A percentile compares a stretch with the other conserved stretches of the same genome.
Evolutionary conservation across 139 green algal species (phyloP).

Genomic region (Picocystis salinarum): DNA sequence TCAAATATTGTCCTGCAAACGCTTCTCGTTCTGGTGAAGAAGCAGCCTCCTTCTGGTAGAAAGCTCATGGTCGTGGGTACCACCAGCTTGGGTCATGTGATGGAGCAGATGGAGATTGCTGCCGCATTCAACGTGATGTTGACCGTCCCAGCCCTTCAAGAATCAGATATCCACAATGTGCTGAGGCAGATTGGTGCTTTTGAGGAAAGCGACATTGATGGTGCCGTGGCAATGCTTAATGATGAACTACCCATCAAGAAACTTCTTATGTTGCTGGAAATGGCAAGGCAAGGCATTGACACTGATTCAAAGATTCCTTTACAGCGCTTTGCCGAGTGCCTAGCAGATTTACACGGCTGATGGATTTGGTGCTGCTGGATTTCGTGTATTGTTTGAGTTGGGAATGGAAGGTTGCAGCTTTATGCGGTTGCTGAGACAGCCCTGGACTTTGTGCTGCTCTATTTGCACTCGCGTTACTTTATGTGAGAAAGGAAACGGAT

Average conservation of each 20-base stretch:
- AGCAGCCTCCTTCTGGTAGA: conserved; percentile 56
- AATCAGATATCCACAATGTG: conserved; percentile 48
- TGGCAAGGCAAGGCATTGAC: conserved; percentile 34
- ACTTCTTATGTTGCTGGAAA: conserved; percentile 86
- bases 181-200: conserved; percentile 45
- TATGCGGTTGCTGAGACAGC: no score
- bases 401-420: background rate
- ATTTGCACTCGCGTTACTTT: no score
- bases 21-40: conserved; percentile 87
- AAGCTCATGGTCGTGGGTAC: conserved; percentile 75
- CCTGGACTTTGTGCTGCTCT: no score
- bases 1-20: conserved; percentile 83
- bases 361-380: background rate
- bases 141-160: conserved; percentile 53
- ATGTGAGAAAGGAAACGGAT: no score
- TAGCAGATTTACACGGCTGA: background rate
- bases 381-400: background rate
- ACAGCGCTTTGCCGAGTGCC: background rate
- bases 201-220: conserved; percentile 2
- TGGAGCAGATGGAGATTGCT: conserved; percentile 45
- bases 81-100: conserved; percentile 32
- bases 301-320: background rate
- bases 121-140: conserved; percentile 74
- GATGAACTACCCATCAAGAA: conserved; percentile 73
- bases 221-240: conserved; percentile 3